Evolutionary conservation across 495 filamentous ascomycete genomes (phyloP).

Genomic region (Podospora australis): DNA sequence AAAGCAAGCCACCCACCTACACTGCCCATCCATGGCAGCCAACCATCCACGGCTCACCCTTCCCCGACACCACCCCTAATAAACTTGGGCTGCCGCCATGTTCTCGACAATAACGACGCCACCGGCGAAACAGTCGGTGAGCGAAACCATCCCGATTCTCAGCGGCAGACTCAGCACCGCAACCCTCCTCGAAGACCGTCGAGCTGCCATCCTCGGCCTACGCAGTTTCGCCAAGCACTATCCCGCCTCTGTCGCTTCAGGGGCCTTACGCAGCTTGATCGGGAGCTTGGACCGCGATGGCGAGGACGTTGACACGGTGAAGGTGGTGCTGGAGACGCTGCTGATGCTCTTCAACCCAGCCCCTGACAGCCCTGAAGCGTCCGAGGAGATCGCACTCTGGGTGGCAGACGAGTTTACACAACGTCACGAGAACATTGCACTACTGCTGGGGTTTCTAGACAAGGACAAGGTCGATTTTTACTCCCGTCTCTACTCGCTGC

Average conservation of each 20-base stretch:
- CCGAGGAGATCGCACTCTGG: slow-evolving; percentile 94
- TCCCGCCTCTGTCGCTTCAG: slow-evolving; percentile 93
- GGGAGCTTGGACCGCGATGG: slow-evolving; percentile 76
- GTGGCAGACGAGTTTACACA: slow-evolving; percentile 97
- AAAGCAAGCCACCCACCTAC: too few relatives aligned
- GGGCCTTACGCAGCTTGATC: slow-evolving; percentile 79
- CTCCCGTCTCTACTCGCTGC: slow-evolving; percentile 84
- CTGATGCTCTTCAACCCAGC: slow-evolving; percentile 77
- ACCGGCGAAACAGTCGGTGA: slow-evolving; percentile 92
- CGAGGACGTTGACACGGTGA: slow-evolving; percentile 94
- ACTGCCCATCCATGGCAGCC: slow-evolving; percentile 19
- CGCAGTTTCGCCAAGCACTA: slow-evolving; percentile 94
- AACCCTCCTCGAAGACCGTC: slow-evolving; percentile 86
- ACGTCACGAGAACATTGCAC: slow-evolving; percentile 94
- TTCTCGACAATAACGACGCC: slow-evolving; percentile 78
- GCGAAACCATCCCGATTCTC: slow-evolving; percentile 84
- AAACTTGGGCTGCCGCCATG: slow-evolving; percentile 52
- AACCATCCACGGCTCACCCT: background rate
- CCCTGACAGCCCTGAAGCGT: slow-evolving; percentile 71
- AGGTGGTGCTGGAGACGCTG: slow-evolving; percentile 88
- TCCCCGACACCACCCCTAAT: background rate
- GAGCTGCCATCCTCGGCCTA: slow-evolving; percentile 85
- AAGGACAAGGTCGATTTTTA: slow-evolving; percentile 79
- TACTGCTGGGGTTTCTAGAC: slow-evolving; percentile 83
- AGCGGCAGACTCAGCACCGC: slow-evolving; percentile 80